phyloP scores from a whole-genome alignment of 208 protist genomes.

The Vickermania spadyakhi region DNA sequence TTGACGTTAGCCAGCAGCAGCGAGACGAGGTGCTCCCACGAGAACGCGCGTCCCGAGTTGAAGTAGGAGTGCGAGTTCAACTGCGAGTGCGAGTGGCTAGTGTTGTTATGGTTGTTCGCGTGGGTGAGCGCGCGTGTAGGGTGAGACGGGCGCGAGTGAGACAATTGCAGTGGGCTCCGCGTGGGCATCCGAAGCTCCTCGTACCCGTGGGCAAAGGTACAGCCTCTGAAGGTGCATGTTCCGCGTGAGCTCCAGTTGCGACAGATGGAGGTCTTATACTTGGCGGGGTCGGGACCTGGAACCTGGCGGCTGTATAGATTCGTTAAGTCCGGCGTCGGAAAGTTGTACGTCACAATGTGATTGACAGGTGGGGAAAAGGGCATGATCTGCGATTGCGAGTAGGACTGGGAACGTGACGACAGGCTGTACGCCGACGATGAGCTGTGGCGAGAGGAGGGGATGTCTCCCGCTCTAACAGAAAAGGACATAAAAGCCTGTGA shows the following conservation, averaged over 20 bases:
- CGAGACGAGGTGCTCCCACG: constrained; percentile 47
- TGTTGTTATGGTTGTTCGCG: background rate
- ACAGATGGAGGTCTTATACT: constrained; percentile 84
- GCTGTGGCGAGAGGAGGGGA: constrained; percentile 9
- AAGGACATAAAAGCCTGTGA: constrained; percentile 61
- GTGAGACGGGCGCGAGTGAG: constrained; percentile 18
- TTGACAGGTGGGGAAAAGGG: background rate
- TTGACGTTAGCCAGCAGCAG: constrained; percentile 52
- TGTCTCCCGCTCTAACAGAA: constrained; percentile 49
- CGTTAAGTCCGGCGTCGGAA: background rate
- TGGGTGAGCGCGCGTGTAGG: background rate
- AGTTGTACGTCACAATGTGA: background rate
- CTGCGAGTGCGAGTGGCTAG: no score
- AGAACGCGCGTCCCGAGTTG: background rate
- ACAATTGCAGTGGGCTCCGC: constrained; percentile 22
- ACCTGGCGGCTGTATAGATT: constrained; percentile 18
- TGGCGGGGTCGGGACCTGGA: constrained; percentile 53
- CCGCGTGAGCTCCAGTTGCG: constrained; percentile 71
- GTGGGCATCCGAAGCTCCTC: constrained; percentile 59
- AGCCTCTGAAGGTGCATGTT: constrained; percentile 56
- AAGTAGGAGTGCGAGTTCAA: background rate
- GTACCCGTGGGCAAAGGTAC: constrained; percentile 77
- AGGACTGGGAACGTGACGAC: background rate
- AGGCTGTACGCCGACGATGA: background rate
- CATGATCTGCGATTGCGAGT: no score